phyloP scores from a whole-genome alignment of 2,329 filamentous ascomycete species.

The Fusarium sp. region DNA sequence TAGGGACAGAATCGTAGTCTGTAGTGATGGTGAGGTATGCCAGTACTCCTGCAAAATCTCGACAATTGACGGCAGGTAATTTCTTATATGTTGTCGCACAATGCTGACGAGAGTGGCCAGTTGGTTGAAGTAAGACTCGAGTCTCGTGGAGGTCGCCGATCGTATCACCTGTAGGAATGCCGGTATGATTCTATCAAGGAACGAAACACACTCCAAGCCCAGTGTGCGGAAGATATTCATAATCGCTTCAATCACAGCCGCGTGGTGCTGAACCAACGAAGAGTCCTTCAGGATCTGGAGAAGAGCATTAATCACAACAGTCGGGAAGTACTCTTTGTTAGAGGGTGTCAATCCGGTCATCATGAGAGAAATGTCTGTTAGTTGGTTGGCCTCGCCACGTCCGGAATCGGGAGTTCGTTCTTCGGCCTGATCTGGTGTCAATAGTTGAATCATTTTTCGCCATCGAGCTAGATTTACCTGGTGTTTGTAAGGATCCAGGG shows the following conservation, averaged over 20 bases:
- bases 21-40: constrained; percentile 82
- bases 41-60: constrained; percentile 90
- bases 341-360: constrained; percentile 97
- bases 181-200: constrained; percentile 92
- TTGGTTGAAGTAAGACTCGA: constrained; percentile 98
- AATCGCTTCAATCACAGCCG: constrained; percentile 93
- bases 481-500: constrained; percentile 95
- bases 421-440: constrained; percentile 74
- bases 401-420: constrained; percentile 85
- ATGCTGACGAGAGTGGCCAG: constrained; percentile 93
- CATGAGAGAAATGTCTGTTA: constrained; percentile 96
- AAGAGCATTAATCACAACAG: constrained; percentile 95
- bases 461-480: constrained; percentile 61
- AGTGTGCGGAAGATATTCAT: constrained; percentile 99
- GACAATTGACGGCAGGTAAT: constrained; percentile 88
- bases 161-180: constrained; percentile 92
- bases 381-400: constrained; percentile 69
- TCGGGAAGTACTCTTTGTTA: constrained; percentile 98
- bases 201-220: constrained; percentile 94
- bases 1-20: constrained; percentile 90
- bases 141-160: constrained; percentile 78
- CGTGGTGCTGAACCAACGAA: constrained; percentile 90
- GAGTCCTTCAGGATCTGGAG: constrained; percentile 92
- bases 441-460: not conserved
- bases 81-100: constrained; percentile 94